Conservation (phyloP, 352 stramenopile genomes). For the Globisporangium solare region DNA sequence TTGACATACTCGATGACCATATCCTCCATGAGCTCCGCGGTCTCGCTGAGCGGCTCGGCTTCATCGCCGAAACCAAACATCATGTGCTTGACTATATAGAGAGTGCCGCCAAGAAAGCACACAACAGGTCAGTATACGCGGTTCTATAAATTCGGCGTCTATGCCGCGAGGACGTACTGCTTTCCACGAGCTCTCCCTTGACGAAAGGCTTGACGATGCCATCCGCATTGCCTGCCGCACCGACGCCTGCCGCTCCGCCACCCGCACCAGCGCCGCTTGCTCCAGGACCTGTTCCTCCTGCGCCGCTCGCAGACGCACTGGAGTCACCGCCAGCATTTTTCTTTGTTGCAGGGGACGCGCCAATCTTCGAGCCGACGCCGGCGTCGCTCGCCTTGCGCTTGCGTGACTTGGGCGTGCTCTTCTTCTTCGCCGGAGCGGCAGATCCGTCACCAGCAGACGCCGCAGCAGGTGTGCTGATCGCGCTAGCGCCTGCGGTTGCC, state of each 20-base stretch:
- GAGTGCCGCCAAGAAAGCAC: not conserved
- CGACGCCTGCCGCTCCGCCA: no score
- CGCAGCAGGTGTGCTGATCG: conserved; percentile 8
- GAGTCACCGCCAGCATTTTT: conserved; percentile 18
- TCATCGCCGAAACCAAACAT: conserved; percentile 87
- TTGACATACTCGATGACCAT: conserved; percentile 80
- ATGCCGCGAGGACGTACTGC: conserved; percentile 43
- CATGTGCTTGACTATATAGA: conserved; percentile 79
- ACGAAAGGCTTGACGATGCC: conserved; percentile 64
- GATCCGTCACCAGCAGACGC: not conserved
- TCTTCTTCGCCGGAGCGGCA: conserved; percentile 50
- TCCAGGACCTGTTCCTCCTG: not conserved
- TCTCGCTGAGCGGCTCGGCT: conserved; percentile 62
- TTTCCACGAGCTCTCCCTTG: conserved; percentile 73
- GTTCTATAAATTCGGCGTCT: not conserved
- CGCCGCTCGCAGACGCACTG: not conserved
- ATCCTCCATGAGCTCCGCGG: conserved; percentile 81
- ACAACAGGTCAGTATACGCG: not conserved
- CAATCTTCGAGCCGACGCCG: conserved; percentile 24
- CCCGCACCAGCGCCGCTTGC: conserved; percentile 7
- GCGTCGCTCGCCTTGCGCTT: conserved; percentile 77
- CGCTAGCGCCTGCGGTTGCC: not conserved
- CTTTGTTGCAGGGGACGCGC: conserved; percentile 29
- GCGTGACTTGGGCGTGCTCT: conserved; percentile 54
- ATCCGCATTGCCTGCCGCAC: conserved; percentile 5